phyloP scores from a whole-genome alignment of 2,329 filamentous ascomycete genomes.

The Berkeleyomyces basicola region DNA sequence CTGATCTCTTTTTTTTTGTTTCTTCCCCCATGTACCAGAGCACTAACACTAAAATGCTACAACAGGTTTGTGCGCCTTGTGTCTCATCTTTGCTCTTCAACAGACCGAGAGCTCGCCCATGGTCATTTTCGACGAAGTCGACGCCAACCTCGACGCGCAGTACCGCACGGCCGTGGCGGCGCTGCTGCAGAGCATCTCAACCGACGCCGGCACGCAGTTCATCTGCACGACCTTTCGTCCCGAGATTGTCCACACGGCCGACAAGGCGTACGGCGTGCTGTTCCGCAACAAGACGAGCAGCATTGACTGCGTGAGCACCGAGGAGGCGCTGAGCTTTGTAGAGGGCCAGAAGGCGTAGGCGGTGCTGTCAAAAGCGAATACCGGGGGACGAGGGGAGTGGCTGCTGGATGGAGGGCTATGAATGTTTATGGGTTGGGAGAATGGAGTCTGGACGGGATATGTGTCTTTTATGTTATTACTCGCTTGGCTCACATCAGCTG shows the following conservation, averaged over 20 bases:
- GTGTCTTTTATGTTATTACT: not conserved
- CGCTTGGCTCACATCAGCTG: not conserved
- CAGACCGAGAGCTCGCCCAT: conserved; percentile 94
- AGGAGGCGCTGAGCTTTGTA: conserved; percentile 84
- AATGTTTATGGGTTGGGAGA: not conserved
- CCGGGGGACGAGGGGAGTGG: not conserved
- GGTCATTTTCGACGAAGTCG: conserved; percentile 98
- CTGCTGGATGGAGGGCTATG: not conserved
- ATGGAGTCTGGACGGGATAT: not conserved
- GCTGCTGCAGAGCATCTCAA: conserved; percentile 65
- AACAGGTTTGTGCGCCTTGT: conserved; percentile 79
- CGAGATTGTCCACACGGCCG: conserved; percentile 86
- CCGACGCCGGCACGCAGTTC: conserved; percentile 57
- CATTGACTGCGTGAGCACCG: conserved; percentile 75
- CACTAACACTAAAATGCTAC: conserved; percentile 15
- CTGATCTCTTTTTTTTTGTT: not conserved
- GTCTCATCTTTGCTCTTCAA: conserved; percentile 96
- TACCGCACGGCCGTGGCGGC: conserved; percentile 91
- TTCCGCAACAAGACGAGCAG: conserved; percentile 88
- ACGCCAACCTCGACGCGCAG: conserved; percentile 93
- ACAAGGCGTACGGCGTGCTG: conserved; percentile 94
- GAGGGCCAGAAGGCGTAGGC: conserved; percentile 49
- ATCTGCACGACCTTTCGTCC: conserved; percentile 98
- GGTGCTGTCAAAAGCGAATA: not conserved
- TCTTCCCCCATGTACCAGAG: not conserved